phyloP scores from a whole-genome alignment of 257 asterid species.

The Paulownia fortunei region DNA sequence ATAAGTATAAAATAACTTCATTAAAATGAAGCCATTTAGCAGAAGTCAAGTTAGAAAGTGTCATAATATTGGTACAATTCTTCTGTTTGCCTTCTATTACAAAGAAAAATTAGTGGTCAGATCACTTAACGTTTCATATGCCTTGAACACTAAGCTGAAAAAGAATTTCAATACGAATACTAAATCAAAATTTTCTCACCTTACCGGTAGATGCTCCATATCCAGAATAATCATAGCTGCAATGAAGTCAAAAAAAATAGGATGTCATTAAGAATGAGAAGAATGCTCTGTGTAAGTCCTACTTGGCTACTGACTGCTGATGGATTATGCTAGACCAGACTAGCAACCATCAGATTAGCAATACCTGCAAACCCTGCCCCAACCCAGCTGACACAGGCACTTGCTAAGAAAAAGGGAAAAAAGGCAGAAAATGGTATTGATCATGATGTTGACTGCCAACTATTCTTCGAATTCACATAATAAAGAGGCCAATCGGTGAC shows the following conservation, averaged over 20 bases:
- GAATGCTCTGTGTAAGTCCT: background rate
- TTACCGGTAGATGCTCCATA: slow-evolving; percentile 97
- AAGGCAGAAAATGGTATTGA: background rate
- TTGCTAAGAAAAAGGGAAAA: background rate
- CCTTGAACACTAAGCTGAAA: background rate
- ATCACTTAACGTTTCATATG: background rate
- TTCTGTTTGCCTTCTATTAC: slow-evolving; percentile 5
- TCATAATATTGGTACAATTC: background rate
- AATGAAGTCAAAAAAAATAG: slow-evolving; percentile 32
- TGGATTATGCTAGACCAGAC: background rate
- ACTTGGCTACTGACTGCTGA: background rate
- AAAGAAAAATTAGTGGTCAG: background rate
- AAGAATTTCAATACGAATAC: background rate
- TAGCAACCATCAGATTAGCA: background rate
- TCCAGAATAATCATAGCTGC: slow-evolving; percentile 99
- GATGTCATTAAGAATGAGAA: slow-evolving; percentile 8
- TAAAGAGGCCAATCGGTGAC: background rate
- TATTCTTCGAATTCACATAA: background rate
- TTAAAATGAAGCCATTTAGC: background rate
- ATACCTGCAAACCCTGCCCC: background rate
- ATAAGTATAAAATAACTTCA: slow-evolving; percentile 28
- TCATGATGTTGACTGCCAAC: background rate
- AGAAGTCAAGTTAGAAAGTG: background rate
- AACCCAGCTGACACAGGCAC: background rate
- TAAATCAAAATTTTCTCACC: slow-evolving; percentile 61